Evolutionary conservation across 805 yeast genomes (phyloP).

Genomic region (Komagataella mondaviorum): DNA sequence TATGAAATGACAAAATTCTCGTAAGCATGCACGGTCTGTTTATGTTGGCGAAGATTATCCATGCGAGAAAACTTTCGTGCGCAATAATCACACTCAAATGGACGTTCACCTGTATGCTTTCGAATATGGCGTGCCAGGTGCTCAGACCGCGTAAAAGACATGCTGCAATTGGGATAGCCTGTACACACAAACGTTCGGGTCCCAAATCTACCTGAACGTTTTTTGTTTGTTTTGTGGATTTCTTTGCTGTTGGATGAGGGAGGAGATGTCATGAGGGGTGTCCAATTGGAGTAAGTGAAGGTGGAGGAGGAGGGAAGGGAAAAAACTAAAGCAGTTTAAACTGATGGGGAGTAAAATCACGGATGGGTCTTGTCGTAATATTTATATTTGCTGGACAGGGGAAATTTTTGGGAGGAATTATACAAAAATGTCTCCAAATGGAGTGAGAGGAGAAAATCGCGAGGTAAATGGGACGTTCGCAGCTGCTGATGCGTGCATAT

Average conservation of each 20-base stretch:
- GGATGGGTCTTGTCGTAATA: not conserved
- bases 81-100: constrained; percentile 79
- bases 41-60: constrained; percentile 85
- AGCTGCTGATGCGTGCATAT: not conserved
- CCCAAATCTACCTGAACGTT: not conserved
- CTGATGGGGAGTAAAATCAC: not conserved
- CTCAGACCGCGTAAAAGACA: constrained; percentile 86
- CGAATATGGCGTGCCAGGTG: constrained; percentile 87
- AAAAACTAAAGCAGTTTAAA: not conserved
- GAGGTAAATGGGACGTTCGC: not conserved
- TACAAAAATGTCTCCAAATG: not conserved
- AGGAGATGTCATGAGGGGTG: not conserved
- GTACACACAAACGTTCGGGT: constrained; percentile 63
- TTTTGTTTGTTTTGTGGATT: constrained; percentile 34
- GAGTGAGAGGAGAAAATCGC: not conserved
- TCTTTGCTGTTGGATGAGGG: constrained; percentile 2
- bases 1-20: constrained; percentile 16
- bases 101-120: constrained; percentile 91
- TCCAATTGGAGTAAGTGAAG: not conserved
- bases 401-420: not conserved
- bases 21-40: constrained; percentile 67
- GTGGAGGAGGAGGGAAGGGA: not conserved
- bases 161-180: constrained; percentile 75
- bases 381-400: not conserved
- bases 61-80: constrained; percentile 66